A percentile compares a stretch with the other conserved stretches of the same genome.
Conservation (phyloP, 306 rosid species). For the Prosopis cineraria region DNA sequence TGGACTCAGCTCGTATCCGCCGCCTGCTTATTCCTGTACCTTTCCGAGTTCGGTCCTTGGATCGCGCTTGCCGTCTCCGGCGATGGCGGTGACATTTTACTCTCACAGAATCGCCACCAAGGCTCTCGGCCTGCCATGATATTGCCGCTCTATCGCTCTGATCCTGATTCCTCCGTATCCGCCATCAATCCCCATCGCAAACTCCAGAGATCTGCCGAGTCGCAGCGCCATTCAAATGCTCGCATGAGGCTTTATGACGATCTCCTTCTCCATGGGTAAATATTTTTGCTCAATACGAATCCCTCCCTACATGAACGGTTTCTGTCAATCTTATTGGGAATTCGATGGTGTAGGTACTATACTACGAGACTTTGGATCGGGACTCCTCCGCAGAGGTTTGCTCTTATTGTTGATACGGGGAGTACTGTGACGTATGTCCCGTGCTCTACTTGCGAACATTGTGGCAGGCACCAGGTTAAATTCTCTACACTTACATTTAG, state of each 20-base stretch:
- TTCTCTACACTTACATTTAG: neutral
- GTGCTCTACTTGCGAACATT: conserved; percentile 76
- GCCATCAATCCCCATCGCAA: conserved; percentile 57
- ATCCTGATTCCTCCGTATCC: conserved; percentile 49
- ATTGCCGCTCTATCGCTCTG: conserved; percentile 68
- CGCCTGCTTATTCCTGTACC: conserved; percentile 25
- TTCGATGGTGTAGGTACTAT: conserved; percentile 59
- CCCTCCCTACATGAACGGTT: neutral
- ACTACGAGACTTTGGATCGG: conserved; percentile 96
- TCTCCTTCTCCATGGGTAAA: conserved; percentile 88
- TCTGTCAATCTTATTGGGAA: conserved; percentile 7
- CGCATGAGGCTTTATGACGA: conserved; percentile 94
- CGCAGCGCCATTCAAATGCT: conserved; percentile 65
- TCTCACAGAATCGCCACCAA: conserved; percentile 37
- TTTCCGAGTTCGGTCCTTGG: conserved; percentile 10
- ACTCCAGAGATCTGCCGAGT: conserved; percentile 65
- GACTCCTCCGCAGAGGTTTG: conserved; percentile 89
- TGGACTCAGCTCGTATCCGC: conserved; percentile 34
- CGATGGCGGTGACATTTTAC: conserved; percentile 33
- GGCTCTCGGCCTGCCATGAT: conserved; percentile 65
- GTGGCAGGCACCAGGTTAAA: conserved; percentile 72
- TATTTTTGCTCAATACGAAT: neutral
- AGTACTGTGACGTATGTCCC: conserved; percentile 98
- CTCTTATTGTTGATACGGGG: conserved; percentile 95
- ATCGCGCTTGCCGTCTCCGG: conserved; percentile 26